Evolutionary conservation across 2,329 filamentous ascomycete species (phyloP).

Genomic region (Graphilbum fragrans): DNA sequence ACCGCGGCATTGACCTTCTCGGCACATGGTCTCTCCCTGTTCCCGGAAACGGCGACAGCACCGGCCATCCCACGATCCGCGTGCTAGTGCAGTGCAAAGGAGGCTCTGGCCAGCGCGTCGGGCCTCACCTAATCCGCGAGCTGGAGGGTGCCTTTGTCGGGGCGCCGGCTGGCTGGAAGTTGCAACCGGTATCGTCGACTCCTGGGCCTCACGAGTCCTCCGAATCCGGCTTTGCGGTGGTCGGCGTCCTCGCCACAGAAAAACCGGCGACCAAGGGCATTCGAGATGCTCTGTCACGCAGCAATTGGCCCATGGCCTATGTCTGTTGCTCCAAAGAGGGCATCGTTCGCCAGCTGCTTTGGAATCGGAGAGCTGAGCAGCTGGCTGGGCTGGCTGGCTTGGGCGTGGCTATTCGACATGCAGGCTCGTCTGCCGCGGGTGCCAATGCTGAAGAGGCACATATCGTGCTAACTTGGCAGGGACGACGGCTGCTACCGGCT

Average conservation of each 20-base stretch:
- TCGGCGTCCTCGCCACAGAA: constrained; percentile 61
- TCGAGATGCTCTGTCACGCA: constrained; percentile 55
- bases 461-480: constrained; percentile 40
- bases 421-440: constrained; percentile 19
- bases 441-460: constrained; percentile 20
- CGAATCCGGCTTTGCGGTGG: constrained; percentile 39
- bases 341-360: constrained; percentile 53
- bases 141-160: constrained; percentile 67
- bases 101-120: constrained; percentile 28
- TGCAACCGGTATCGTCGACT: no score
- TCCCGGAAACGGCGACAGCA: constrained; percentile 7
- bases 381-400: constrained; percentile 52
- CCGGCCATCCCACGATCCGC: constrained; percentile 22
- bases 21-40: constrained; percentile 55
- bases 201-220: no score
- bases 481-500: constrained; percentile 20
- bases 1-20: constrained; percentile 63
- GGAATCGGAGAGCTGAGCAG: constrained; percentile 54
- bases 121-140: constrained; percentile 57
- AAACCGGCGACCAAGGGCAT: constrained; percentile 67
- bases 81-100: constrained; percentile 60
- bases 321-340: constrained; percentile 49
- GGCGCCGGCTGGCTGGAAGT: constrained; percentile 60
- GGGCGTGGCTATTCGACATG: constrained; percentile 28
- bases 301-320: constrained; percentile 60